Evolutionary conservation across 805 yeast genomes (phyloP).

Genomic region (Candida easanensis): DNA sequence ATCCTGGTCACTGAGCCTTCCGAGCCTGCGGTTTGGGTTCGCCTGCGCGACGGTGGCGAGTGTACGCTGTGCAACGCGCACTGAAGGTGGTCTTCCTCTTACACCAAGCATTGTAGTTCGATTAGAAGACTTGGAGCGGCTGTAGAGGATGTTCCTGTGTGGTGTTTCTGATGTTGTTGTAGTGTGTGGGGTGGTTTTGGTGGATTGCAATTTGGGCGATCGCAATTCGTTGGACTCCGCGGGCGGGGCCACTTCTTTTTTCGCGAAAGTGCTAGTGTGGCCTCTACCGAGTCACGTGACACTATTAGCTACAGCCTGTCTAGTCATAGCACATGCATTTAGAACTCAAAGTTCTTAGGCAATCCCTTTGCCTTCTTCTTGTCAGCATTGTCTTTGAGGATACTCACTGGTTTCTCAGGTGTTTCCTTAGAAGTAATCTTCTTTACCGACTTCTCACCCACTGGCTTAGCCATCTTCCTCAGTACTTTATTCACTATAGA

Average conservation of each 20-base stretch:
- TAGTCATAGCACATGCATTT: no score
- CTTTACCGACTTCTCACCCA: neutral
- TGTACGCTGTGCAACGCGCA: constrained; percentile 9
- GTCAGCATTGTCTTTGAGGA: neutral
- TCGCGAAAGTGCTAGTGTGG: no score
- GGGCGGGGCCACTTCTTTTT: no score
- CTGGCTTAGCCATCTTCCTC: constrained; percentile 36
- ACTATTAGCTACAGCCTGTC: no score
- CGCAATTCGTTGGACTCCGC: no score
- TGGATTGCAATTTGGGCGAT: no score
- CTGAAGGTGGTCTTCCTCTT: neutral
- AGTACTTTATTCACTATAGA: constrained; percentile 50
- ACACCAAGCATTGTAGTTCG: neutral
- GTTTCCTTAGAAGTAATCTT: no score
- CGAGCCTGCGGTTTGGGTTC: constrained; percentile 55
- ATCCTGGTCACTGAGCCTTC: constrained; percentile 79
- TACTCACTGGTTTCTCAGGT: neutral
- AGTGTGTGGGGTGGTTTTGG: neutral
- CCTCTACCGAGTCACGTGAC: no score
- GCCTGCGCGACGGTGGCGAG: constrained; percentile 42
- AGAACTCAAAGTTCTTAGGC: constrained; percentile 5
- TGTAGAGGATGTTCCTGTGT: no score
- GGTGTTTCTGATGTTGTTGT: no score
- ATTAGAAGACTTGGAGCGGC: no score
- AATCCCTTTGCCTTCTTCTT: neutral